Evolutionary conservation across 164 flowering plant species (phyloP), one percentile per base, ranked within the genome.

Genomic region (Warburgia ugandensis): DNA sequence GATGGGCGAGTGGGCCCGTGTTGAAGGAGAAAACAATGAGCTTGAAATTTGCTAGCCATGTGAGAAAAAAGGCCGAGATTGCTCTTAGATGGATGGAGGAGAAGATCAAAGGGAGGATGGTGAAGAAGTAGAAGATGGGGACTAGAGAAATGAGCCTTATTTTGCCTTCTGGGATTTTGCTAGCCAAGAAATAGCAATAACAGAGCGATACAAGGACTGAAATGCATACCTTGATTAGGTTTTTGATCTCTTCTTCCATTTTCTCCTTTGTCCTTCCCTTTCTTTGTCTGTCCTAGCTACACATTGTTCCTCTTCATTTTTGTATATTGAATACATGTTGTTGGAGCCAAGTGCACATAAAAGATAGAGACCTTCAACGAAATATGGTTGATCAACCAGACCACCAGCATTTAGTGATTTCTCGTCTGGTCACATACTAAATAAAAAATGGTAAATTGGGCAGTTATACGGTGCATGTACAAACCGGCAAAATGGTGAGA

Each of bases 1-100:
- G 31, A 4, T 6, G 36, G 19, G 51, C n/a, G 21, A 61, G 40
- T 13, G 65, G 65, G 43, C 60, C 65, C 3, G 3, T 30, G 39
- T 48, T 40, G 49, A 38, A 61, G 33, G 48, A 40, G 65, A 61
- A 48, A 50, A 61, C 60, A 29, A 61, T 32, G 42, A 61, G 59
- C 55, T 61, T 61, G 60, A 73, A 81, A 38, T 66, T 78, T 10
- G 67, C 77, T 6, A 81, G 76, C 88, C 88, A 81, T 2, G 72
- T 45, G 30, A 79, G 22, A 59, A 62, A 61, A 62, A 77, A 70
- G 13, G 54, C 60, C 1, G 73, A 50, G 27, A 21, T 29, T 17
- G 68, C 79, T 2, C 62, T 48, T 2, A 73, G 55, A 42, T 61
- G 62, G 7, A 65, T 7, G 37, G 79, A 63, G 23, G 30, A n/a